Evolutionary conservation across 139 green algal species (phyloP).

Genomic region (Astrephomene gubernaculifera): DNA sequence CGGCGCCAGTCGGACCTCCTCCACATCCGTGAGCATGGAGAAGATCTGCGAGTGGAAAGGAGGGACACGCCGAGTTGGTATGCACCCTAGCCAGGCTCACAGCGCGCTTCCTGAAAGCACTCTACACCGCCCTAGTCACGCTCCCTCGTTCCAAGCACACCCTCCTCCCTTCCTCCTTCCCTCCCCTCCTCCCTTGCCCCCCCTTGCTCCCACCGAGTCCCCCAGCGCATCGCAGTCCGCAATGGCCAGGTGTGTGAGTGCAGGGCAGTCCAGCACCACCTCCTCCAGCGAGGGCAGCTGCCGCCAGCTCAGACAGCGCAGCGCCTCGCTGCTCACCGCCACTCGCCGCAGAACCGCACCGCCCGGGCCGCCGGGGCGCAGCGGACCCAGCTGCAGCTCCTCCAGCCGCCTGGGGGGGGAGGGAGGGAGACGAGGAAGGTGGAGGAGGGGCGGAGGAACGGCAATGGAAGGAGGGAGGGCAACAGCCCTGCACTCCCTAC

Average conservation of each 20-base stretch:
- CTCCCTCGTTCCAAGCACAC: too few species aligned
- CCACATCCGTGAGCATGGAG: constrained; percentile 20
- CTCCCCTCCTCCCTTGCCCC: not conserved
- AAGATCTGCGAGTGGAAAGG: constrained; percentile 19
- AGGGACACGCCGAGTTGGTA: too few species aligned
- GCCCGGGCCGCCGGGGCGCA: not conserved
- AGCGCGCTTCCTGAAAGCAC: too few species aligned
- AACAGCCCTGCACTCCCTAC: too few species aligned
- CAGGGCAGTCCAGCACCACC: constrained; percentile 26
- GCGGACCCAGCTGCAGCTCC: not conserved
- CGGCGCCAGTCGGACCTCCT: constrained; percentile 8
- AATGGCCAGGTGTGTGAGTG: constrained; percentile 1
- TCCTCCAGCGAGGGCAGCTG: constrained; percentile 19
- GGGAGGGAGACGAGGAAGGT: not conserved
- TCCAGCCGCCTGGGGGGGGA: constrained; percentile 14
- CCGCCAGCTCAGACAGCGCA: not conserved
- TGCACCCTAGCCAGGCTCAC: too few species aligned
- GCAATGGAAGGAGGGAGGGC: too few species aligned
- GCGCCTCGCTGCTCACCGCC: not conserved
- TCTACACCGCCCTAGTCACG: too few species aligned
- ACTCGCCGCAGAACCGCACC: not conserved
- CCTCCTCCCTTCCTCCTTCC: not conserved
- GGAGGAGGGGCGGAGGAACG: too few species aligned
- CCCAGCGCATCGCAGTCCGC: constrained; percentile 32
- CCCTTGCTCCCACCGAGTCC: not conserved